Percentiles rank a stretch among this genome's conserved stretches.
These are phyloP conservation scores for Chalara sp. DNA, from an alignment of 2,329 filamentous ascomycete genomes.

Conservation along the genomic window DNA sequence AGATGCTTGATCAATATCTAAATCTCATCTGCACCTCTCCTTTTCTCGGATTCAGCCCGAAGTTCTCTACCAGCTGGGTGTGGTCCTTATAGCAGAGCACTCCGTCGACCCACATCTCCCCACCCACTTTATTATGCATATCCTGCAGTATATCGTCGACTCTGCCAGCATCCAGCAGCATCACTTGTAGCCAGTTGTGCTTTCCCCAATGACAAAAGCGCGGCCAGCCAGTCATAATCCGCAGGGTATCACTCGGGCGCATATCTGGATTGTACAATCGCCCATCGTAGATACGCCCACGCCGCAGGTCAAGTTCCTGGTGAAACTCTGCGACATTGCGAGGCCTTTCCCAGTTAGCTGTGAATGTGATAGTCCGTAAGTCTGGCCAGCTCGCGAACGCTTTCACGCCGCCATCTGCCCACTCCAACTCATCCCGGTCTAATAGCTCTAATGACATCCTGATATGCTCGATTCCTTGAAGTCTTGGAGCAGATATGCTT, in stretches of 20 bases:
- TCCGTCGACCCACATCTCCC: constrained; percentile 20
- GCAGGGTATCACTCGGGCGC: constrained; percentile 11
- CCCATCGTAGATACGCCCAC: constrained; percentile 20
- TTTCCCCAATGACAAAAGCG: constrained; percentile 24
- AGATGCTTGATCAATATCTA: too few relatives aligned
- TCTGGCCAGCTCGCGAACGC: constrained; percentile 12
- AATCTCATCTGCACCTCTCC: constrained; percentile 9
- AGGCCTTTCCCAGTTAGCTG: constrained; percentile 19
- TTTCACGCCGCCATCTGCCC: constrained; percentile 14
- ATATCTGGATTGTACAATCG: constrained; percentile 15
- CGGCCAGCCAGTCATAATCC: constrained; percentile 23
- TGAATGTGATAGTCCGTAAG: constrained; percentile 17
- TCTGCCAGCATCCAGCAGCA: constrained; percentile 22
- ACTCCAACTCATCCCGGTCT: constrained; percentile 24
- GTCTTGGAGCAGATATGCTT: background rate
- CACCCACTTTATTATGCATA: constrained; percentile 17
- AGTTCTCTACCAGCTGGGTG: constrained; percentile 3
- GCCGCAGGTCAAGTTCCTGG: constrained; percentile 17
- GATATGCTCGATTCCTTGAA: constrained; percentile 13
- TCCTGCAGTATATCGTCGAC: constrained; percentile 13
- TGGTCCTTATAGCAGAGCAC: constrained; percentile 13
- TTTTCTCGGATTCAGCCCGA: constrained; percentile 19
- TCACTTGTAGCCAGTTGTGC: constrained; percentile 22
- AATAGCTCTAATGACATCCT: constrained; percentile 21
- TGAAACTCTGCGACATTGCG: constrained; percentile 19